These are phyloP conservation scores for Solanum hybrid DNA, from an alignment of 305 asterid genomes.

Conservation along the genomic window DNA sequence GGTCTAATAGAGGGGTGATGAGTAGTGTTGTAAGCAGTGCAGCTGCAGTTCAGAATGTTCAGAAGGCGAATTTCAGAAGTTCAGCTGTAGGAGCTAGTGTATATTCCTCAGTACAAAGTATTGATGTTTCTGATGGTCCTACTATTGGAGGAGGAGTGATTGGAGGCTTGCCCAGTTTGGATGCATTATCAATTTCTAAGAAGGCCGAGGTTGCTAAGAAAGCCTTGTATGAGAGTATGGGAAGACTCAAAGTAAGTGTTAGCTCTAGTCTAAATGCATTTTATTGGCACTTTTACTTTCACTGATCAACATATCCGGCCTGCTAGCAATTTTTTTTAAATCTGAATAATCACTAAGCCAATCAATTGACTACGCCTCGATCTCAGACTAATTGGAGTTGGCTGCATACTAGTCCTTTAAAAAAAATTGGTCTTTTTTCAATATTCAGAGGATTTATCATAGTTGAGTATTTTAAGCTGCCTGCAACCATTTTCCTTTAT, in stretches of 20 bases:
- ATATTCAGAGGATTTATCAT: background rate
- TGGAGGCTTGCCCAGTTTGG: slow-evolving; percentile 30
- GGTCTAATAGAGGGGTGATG: slow-evolving; percentile 33
- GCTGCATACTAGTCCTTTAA: background rate
- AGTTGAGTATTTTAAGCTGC: background rate
- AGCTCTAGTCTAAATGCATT: background rate
- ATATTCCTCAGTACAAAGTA: slow-evolving; percentile 31
- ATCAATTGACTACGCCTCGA: background rate
- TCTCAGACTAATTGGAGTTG: background rate
- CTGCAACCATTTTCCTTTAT: background rate
- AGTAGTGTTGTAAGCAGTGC: slow-evolving; percentile 18
- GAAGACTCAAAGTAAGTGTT: slow-evolving; percentile 52
- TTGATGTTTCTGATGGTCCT: slow-evolving; percentile 18
- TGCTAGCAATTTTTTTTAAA: background rate
- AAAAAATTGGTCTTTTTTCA: background rate
- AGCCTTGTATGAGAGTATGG: slow-evolving; percentile 56
- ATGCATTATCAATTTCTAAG: slow-evolving; percentile 53
- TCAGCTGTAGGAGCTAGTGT: slow-evolving; percentile 18
- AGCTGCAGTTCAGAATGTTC: slow-evolving; percentile 17
- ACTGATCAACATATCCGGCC: background rate
- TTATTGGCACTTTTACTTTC: background rate
- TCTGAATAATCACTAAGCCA: background rate
- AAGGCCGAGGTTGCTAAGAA: slow-evolving; percentile 75
- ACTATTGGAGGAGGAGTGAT: slow-evolving; percentile 40
- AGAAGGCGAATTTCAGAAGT: slow-evolving; percentile 32